These are phyloP conservation scores for Melampsora larici-populina DNA, from an alignment of 1,284 basidiomycete genomes.

Conservation along the genomic window DNA sequence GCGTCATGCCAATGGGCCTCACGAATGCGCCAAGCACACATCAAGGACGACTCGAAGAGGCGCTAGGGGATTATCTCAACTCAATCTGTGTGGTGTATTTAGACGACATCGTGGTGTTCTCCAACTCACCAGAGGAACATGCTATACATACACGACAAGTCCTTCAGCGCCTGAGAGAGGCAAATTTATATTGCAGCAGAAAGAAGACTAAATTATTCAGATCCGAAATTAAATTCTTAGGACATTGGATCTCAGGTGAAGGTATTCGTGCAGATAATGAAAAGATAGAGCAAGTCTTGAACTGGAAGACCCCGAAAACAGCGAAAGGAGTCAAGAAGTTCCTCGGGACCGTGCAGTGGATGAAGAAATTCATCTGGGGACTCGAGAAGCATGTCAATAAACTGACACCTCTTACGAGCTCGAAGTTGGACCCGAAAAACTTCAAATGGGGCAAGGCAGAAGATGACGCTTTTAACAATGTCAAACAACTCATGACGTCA, in stretches of 20 bases:
- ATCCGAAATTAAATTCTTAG: slow-evolving; percentile 52
- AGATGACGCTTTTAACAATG: too few relatives aligned
- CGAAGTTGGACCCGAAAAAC: too few relatives aligned
- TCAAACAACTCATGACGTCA: too few relatives aligned
- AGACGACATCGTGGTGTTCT: slow-evolving; percentile 59
- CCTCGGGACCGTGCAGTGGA: background rate
- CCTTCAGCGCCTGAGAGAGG: background rate
- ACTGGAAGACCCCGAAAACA: slow-evolving; percentile 53
- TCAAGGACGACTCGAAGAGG: slow-evolving; percentile 44
- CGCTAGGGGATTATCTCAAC: slow-evolving; percentile 51
- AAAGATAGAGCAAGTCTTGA: slow-evolving; percentile 53
- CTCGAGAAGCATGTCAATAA: too few relatives aligned
- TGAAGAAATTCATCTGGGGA: too few relatives aligned
- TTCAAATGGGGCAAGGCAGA: too few relatives aligned
- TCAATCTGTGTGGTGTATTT: too few relatives aligned
- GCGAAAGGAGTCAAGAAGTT: slow-evolving; percentile 1
- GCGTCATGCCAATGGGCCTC: slow-evolving; percentile 57
- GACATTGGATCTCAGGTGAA: slow-evolving; percentile 53
- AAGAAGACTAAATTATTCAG: too few relatives aligned
- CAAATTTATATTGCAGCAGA: slow-evolving; percentile 12
- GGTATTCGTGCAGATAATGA: too few relatives aligned
- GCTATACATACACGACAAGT: too few relatives aligned
- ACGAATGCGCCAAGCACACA: slow-evolving; percentile 56
- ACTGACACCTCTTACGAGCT: too few relatives aligned
- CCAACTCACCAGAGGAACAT: slow-evolving; percentile 54